Evolutionary conservation across 2,329 filamentous ascomycete genomes (phyloP), one percentile per base, ranked within the genome.

Genomic region (Phyllachora maydis): DNA sequence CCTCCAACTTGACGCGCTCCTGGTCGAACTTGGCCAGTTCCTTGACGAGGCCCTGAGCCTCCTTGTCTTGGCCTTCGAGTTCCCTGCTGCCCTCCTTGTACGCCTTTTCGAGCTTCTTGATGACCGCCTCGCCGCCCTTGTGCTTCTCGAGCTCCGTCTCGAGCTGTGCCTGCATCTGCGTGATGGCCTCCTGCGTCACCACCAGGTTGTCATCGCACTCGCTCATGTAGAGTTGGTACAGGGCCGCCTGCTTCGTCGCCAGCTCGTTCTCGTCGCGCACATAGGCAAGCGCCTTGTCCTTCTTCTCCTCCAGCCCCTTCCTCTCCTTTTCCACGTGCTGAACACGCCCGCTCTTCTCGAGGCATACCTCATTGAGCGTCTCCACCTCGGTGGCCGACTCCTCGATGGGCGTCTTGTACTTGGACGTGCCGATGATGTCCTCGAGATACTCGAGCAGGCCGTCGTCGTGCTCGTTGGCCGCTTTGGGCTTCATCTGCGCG

Each of bases 291-390:
- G 88, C 90, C 46, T 83, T 82, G 42, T 95, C 74, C 51, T 98
- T 98, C 56, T 93, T 95, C 45, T 91, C 83, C 40, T 93, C 88
- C 3, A 98, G 64, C 22, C 70, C 61, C 34, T 77, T 79, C 57
- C 81, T 93, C 48, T 98, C 88, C 46, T 93, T 98, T 46, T 98
- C 88, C 1, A 98, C 88, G 39, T 93, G 85, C 48, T 95, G 82
- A 2, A 98, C 88, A 31, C 90, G 77, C 17, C 71, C 77, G 35
- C 77, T 92, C 56, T 98, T 98, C 47, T 98, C 88, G 37, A 81
- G 60, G 41, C 88, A 98, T 3, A 91, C 67, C 38, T 98, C 88
- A 41, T 98, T 98, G 26, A 95, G 62, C 1, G 69, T 71, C 47
- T 98, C 88, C 0, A 92, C 79, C 46, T 95, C 79, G 2, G 73